Base-by-base conservation (phyloP, 1,284 basidiomycete genomes). In the Ceratobasidium theobromae region DNA sequence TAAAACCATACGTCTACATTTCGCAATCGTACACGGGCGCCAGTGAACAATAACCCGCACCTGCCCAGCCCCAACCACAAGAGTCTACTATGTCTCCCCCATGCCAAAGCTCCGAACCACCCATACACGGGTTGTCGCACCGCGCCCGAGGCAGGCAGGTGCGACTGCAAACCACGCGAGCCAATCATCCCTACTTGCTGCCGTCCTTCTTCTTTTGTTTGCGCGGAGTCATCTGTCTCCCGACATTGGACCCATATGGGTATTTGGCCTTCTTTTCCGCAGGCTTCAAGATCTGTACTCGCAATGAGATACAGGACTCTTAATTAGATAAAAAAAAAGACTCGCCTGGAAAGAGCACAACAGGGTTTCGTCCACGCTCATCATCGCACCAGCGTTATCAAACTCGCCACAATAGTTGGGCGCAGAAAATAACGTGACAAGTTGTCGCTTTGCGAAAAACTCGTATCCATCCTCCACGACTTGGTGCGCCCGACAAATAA, bases 381-480 rank as follows among this genome's bases (percentile, higher is more conserved):
- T 99, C 96, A 99, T 98, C 28, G 96, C 96, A 43, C 96, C 96
- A 16, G 95, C 95, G 76, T 99, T 99, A 79, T 99, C 97, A 75
- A 99, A 99, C 81, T 97, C 93, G 73, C 93, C 94, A 75, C 93
- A 97, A 76, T 98, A 97, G 82, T 98, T 98, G 68, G 96, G 97
- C 66, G 96, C 96, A 16, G 93, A 96, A 81, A 99, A 99, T 48
- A 99, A 79, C 18, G 96, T 99, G 71, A 99, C 96, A 71, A 99
- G 79, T 80, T 97, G 95, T 72, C 96, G 85, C 79, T 98, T 98
- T 64, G 95, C 95, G 74, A 98, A 99, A 80, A 99, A 99, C 77
- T 99, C 96, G 78, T 98, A 99, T 28, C 96, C 96, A 72, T 99
- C 96, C 77, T 99, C 96, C 58, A 99, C 96, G 75, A 99, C 96